Base-by-base conservation (phyloP, 2,329 filamentous ascomycete genomes). In the Cladorrhinum sp. region DNA sequence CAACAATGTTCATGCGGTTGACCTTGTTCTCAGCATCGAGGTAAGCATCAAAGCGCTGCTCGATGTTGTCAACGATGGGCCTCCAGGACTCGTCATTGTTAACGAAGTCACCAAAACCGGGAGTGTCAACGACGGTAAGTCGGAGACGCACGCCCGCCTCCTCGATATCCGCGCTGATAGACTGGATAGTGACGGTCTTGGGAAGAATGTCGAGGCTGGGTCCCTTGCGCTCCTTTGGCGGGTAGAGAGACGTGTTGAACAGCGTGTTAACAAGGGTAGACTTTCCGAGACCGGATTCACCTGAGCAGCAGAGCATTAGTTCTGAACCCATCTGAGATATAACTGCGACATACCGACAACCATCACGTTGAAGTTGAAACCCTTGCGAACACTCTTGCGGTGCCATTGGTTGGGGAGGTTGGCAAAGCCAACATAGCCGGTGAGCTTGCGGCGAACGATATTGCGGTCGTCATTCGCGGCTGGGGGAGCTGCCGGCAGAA, bases 281-380 rank as follows among this genome's bases (percentile, higher is more conserved):
- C 85, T 99, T 99, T 83, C 95, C 95, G 69, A 99, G 87, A 69
- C 95, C 95, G 75, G 95, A 99, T 88, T 99, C 95, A 86, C 95
- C 95, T 98, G 69, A 52, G 42, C 26, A 28, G 50, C 18, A 62
- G 49, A 52, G 62, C 54, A 28, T 55, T 21, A 58, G 57, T n/a
- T 23, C 24, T 36, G 21, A 30, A n/a, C 14, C 18, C 66, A 16
- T 68, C 20, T 16, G n/a, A 26, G 20, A 30, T 12, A 3, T 3
- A 53, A 57, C n/a, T 14, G 18, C 6, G 9, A 73, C 93, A 74
- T 84, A 98, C 95, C 95, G 79, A 99, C 95, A 79, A 99, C 95
- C 95, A 99, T 99, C 70, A 99, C 95, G 76, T 99, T 99, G 85
- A 99, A 99, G 86, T 98, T 99, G 86, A 99, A 99, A 65, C 95